Base-by-base conservation (phyloP, 2,329 filamentous ascomycete species). In the Ceratocystis papillata region DNA sequence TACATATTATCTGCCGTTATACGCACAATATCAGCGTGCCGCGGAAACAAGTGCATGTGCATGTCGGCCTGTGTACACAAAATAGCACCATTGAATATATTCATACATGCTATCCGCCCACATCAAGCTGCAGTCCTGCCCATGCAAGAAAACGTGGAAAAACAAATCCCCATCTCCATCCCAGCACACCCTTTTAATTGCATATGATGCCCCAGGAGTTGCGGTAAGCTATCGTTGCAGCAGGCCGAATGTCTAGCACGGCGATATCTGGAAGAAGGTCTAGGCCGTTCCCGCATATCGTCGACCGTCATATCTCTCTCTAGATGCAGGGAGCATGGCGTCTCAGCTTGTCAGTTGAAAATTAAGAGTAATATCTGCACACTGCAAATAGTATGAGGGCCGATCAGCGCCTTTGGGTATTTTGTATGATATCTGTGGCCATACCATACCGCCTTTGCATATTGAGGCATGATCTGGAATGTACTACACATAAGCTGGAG, bases 381-480 rank as follows among this genome's bases (percentile, higher is more conserved):
- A 41, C 10, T 12, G 10, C 37, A 41, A 41, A 41, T 5, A 12
- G 37, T 41, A 41, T 12, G 37, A 41, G 20, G 20, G 48, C 20
- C 22, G 15, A 53, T 28, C 37, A 41, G 10, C 37, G 37, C 20
- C 22, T 15, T 25, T 25, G 20, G 20, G 22, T 15, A 53, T 53
- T 7, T 10, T 53, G 48, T 25, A 25, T n/a, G 12, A 25, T 8
- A 30, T 28, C 28, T 37, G 12, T n/a, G 25, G 25, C 30, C n/a
- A 59, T 59, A 59, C 53, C 53, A 59, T 59, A 59, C 55, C 55
- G 55, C 28, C 55, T 59, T 33, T 59, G 12, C 28, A 20, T 33
- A 7, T 15, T 33, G 15, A 37, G 25, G 55, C 55, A 59, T n/a
- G 55, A 37, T 22, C 48, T 33, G 55, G 55, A 59, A 59, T 59